A percentile compares a stretch with the other conserved stretches of the same genome.
These are phyloP conservation scores for Balakata baccata DNA, from an alignment of 345 rosid species.

Conservation along the genomic window DNA sequence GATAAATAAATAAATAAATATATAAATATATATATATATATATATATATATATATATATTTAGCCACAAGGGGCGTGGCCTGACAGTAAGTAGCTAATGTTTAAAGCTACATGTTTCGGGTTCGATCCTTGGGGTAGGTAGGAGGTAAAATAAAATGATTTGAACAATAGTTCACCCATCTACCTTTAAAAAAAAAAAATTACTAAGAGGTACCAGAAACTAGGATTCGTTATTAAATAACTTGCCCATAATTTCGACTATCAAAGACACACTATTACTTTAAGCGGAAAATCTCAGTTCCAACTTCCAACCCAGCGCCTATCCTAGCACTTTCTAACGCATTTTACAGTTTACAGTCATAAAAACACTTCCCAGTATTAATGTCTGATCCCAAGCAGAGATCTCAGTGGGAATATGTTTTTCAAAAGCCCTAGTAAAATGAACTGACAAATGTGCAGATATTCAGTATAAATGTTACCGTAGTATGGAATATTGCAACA, in stretches of 20 bases:
- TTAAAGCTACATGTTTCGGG: too few species aligned
- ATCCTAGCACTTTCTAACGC: neutral
- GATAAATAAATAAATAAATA: too few species aligned
- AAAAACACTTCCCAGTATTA: neutral
- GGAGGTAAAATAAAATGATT: too few species aligned
- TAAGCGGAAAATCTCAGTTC: neutral
- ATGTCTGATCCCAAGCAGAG: neutral
- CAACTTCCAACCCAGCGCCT: too few species aligned
- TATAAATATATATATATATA: too few species aligned
- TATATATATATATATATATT: too few species aligned
- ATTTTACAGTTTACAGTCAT: neutral
- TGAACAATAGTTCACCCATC: too few species aligned
- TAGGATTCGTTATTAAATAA: neutral
- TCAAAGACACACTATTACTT: neutral
- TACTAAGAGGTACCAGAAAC: neutral
- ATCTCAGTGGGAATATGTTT: neutral
- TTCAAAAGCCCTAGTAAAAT: neutral
- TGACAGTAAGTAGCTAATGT: too few species aligned
- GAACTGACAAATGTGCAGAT: neutral
- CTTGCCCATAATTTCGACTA: neutral
- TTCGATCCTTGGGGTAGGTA: too few species aligned
- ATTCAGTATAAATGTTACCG: slow-evolving; percentile 43
- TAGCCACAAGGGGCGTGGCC: too few species aligned
- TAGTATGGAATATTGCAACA: slow-evolving; percentile 82
- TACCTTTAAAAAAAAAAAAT: too few species aligned